Base-by-base conservation (phyloP, 1,139 yeast genomes). In the Geotrichum carabidarum region DNA sequence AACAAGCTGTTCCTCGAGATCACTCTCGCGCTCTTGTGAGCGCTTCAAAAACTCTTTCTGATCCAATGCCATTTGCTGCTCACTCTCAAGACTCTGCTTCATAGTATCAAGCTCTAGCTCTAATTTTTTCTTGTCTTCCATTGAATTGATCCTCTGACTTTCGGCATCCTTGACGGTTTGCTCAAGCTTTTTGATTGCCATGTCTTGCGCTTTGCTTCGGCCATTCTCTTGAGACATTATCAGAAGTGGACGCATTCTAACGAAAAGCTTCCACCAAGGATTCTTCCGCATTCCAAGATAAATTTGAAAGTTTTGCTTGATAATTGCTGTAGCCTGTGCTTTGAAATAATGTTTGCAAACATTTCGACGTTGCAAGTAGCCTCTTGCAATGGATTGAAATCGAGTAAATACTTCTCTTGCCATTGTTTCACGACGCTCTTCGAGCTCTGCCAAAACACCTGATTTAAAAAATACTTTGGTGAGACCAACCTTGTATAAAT, bases 381-480 rank as follows among this genome's bases (percentile, higher is more conserved):
- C 98, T 59, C 91, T 76, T 2, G 82, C 74, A 4, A 78, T 63
- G 12, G 91, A 75, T 66, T 89, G 95, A 56, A 94, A 78, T 9
- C 71, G 73, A 0, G 85, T 78, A 44, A 88, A 73, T 1, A 85
- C 75, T 1, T 70, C 63, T 52, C 81, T 78, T 46, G 93, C 73
- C 57, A 81, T 78, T 36, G 76, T 72, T 60, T 90, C 97, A 59
- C 96, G 82, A 54, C 80, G 75, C 60, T 83, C 83, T 69, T 94
- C 99, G 61, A 93, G 80, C 62, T 84, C 85, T 18, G 98, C 99
- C 67, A 93, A 78, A 78, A 93, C 89, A 65, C 99, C 99, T 38
- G 97, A 95, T 69, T 91, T 90, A 77, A 93, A 93, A 72, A 93
- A 93, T 48, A 93, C 89, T 70, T 93, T 93, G 41, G 96, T 86